Conservation (phyloP, 2,329 filamentous ascomycete species). For the Blumeriella jaapii region DNA sequence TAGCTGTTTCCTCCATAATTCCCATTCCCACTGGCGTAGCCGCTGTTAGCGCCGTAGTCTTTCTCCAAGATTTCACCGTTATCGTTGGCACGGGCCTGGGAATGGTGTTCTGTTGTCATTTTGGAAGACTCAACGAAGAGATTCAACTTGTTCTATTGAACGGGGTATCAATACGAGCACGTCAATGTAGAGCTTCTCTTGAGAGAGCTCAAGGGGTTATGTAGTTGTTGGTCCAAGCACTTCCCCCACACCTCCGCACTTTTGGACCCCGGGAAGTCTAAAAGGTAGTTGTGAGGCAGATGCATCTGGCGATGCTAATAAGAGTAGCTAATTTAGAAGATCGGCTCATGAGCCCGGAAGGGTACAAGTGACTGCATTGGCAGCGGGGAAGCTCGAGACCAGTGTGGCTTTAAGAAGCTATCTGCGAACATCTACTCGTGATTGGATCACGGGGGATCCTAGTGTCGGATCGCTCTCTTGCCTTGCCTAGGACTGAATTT, state of each 20-base stretch:
- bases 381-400: slow-evolving; percentile 3
- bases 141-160: background rate
- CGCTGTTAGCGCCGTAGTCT: slow-evolving; percentile 19
- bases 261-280: slow-evolving; percentile 10
- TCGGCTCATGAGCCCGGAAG: slow-evolving; percentile 7
- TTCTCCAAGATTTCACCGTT: slow-evolving; percentile 21
- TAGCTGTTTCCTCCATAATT: slow-evolving; percentile 8
- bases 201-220: slow-evolving; percentile 5
- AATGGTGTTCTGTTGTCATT: slow-evolving; percentile 17
- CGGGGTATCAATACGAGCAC: background rate
- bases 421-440: slow-evolving; percentile 3
- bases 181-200: background rate
- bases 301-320: slow-evolving; percentile 8
- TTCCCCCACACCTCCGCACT: slow-evolving; percentile 11
- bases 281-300: slow-evolving; percentile 9
- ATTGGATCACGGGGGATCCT: no score
- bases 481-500: no score
- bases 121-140: slow-evolving; percentile 1
- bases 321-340: slow-evolving; percentile 2
- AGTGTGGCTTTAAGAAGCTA: slow-evolving; percentile 2
- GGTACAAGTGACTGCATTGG: slow-evolving; percentile 7
- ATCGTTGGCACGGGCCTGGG: slow-evolving; percentile 9
- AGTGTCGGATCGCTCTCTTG: no score
- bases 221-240: slow-evolving; percentile 8
- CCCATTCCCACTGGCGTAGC: slow-evolving; percentile 13